Conservation (phyloP, 352 stramenopile species). For the Globisporangium okanoganense region DNA sequence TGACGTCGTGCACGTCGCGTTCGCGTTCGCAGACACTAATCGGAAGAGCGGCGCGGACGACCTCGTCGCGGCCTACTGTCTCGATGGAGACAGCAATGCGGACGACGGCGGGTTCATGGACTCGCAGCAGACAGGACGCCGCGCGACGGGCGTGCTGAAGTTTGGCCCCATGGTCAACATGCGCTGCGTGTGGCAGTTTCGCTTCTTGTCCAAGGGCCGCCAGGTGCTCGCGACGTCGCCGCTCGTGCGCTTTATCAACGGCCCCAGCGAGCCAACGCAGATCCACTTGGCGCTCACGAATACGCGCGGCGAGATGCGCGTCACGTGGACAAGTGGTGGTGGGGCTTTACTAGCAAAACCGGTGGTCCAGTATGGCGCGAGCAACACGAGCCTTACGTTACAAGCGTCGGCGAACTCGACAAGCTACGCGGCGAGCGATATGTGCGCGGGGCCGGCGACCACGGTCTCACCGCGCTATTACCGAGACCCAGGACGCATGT, state of each 20-base stretch:
- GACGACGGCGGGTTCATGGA: constrained; percentile 15
- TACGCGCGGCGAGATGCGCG: constrained; percentile 33
- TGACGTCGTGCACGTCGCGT: constrained; percentile 29
- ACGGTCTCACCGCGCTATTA: constrained; percentile 10
- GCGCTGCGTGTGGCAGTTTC: constrained; percentile 27
- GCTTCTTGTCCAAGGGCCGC: constrained; percentile 23
- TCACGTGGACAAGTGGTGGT: constrained; percentile 49
- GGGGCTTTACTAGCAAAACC: constrained; percentile 16
- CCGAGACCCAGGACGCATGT: constrained; percentile 13
- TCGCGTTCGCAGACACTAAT: constrained; percentile 15
- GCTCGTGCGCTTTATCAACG: constrained; percentile 32
- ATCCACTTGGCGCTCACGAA: constrained; percentile 14
- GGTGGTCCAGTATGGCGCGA: constrained; percentile 33
- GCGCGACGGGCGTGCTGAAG: background rate
- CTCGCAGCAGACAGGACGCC: constrained; percentile 1
- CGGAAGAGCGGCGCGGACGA: constrained; percentile 13
- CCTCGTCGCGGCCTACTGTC: constrained; percentile 16
- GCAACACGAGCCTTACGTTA: constrained; percentile 15
- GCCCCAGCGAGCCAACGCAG: constrained; percentile 32
- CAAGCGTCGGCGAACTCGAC: constrained; percentile 4
- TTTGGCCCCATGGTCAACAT: constrained; percentile 29
- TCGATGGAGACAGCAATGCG: constrained; percentile 6
- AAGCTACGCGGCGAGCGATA: constrained; percentile 16
- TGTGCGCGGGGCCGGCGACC: constrained; percentile 13
- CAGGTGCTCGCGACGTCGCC: constrained; percentile 30